These are phyloP conservation scores for Colletotrichum noveboracense DNA, from an alignment of 2,329 filamentous ascomycete genomes.

Conservation along the genomic window DNA sequence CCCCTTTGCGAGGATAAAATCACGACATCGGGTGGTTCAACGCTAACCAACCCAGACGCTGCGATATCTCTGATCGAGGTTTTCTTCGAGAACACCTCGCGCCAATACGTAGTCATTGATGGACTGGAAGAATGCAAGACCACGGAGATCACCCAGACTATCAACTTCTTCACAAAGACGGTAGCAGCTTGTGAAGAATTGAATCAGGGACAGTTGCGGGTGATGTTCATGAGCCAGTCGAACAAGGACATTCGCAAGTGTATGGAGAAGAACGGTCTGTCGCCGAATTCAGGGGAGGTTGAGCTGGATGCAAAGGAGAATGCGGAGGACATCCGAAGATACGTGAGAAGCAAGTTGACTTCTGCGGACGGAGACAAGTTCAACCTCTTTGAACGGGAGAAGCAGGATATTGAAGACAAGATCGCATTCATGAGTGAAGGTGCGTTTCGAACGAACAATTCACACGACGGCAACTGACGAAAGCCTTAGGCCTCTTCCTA, in stretches of 20 bases:
- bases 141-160: constrained; percentile 30
- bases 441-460: not conserved
- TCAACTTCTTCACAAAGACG: constrained; percentile 28
- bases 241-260: constrained; percentile 29
- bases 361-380: not conserved
- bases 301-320: constrained; percentile 24
- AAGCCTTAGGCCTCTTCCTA: constrained; percentile 2
- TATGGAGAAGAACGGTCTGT: constrained; percentile 21
- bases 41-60: constrained; percentile 26
- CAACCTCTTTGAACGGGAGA: not conserved
- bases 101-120: constrained; percentile 46
- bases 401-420: not conserved
- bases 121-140: constrained; percentile 46
- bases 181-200: constrained; percentile 26
- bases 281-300: constrained; percentile 33
- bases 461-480: not conserved
- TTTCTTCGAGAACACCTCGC: constrained; percentile 29
- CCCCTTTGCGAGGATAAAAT: constrained; percentile 33
- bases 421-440: constrained; percentile 12
- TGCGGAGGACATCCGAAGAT: constrained; percentile 1
- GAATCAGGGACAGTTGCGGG: constrained; percentile 27
- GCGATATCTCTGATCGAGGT: constrained; percentile 35
- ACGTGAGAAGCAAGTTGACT: not conserved
- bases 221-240: constrained; percentile 38
- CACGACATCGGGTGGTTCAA: constrained; percentile 26